phyloP scores from a whole-genome alignment of 352 stramenopile species.

The Globisporangium parvum region DNA sequence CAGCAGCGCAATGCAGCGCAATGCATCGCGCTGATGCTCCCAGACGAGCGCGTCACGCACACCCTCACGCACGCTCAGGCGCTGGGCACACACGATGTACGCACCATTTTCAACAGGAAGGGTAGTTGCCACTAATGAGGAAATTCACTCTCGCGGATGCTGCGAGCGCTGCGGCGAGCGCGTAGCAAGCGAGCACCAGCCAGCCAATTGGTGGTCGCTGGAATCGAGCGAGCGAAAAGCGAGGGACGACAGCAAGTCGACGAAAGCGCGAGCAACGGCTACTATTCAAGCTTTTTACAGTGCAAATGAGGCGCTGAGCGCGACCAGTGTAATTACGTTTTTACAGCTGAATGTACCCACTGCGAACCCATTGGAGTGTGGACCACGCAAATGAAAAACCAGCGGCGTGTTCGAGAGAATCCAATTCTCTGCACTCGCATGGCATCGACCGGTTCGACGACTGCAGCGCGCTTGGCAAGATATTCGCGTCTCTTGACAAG shows the following conservation, averaged over 20 bases:
- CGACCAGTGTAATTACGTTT: no score
- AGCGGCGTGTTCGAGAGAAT: neutral
- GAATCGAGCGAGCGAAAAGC: neutral
- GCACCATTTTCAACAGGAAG: constrained; percentile 22
- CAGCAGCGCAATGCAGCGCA: neutral
- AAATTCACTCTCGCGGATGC: neutral
- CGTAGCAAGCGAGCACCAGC: constrained; percentile 2
- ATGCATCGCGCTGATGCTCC: no score
- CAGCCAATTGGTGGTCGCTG: neutral
- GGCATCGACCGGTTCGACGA: neutral
- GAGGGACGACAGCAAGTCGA: neutral
- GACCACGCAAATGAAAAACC: neutral
- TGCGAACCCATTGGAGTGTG: constrained; percentile 6
- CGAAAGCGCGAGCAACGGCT: neutral
- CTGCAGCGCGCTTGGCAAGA: no score
- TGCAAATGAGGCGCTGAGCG: no score
- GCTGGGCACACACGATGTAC: neutral
- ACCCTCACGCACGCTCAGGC: neutral
- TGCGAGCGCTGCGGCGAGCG: no score
- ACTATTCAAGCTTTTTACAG: constrained; percentile 8
- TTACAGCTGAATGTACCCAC: neutral
- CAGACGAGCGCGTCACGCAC: no score
- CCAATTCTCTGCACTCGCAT: neutral
- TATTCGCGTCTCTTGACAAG: neutral
- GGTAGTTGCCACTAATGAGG: constrained; percentile 22